Percentiles rank a stretch among this genome's conserved stretches.
phyloP scores from a whole-genome alignment of 192 early-diverging fungal species.

The Dissophora ornata region DNA sequence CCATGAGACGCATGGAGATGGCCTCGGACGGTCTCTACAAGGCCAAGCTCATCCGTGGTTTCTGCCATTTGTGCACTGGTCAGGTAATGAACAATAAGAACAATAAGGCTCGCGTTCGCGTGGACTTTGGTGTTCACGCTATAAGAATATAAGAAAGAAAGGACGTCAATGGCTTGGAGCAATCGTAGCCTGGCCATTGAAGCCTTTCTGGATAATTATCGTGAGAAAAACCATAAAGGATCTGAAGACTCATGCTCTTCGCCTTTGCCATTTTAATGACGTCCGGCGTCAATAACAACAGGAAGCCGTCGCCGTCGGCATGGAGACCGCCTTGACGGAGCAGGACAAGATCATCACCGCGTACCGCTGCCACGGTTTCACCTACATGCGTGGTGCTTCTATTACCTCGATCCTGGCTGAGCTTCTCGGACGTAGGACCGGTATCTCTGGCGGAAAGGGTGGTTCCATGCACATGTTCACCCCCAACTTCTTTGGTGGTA shows the following conservation, averaged over 20 bases:
- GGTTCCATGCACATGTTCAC: slow-evolving; percentile 99
- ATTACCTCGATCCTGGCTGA: slow-evolving; percentile 77
- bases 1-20: slow-evolving; percentile 93
- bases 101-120: no score
- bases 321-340: slow-evolving; percentile 89
- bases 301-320: slow-evolving; percentile 94
- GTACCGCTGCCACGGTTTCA: slow-evolving; percentile 99
- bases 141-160: no score
- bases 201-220: no score
- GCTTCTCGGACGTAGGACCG: slow-evolving; percentile 84
- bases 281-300: no score
- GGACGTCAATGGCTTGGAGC: neutral
- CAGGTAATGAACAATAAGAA: slow-evolving; percentile 78
- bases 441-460: slow-evolving; percentile 95
- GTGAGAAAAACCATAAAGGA: no score
- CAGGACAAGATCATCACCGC: slow-evolving; percentile 97
- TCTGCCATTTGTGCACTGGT: slow-evolving; percentile 98
- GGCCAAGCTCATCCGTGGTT: slow-evolving; percentile 95
- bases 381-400: slow-evolving; percentile 83
- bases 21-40: slow-evolving; percentile 96
- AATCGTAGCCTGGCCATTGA: no score
- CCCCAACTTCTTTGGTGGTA: slow-evolving; percentile 96
- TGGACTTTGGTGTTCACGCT: no score
- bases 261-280: no score
- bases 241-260: no score